Evolutionary conservation across 106 monocot species (phyloP), one percentile per base, ranked within the genome.

Genomic region (Vanilla planifolia): DNA sequence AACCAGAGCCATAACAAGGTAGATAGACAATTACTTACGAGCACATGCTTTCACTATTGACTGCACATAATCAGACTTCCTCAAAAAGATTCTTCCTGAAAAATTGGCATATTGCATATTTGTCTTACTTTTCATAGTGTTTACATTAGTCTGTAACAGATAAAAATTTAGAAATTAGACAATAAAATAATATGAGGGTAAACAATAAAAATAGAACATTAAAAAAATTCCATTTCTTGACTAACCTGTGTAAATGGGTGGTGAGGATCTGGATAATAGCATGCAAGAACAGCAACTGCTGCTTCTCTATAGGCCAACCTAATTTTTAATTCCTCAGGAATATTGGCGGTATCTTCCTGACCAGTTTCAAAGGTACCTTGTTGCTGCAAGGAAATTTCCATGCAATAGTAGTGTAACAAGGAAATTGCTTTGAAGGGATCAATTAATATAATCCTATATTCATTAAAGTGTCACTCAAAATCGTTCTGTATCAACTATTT

Each of bases 361-460:
- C 89, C 85, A 35, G 89, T 90, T 70, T 81, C 81, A 71, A 90
- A 90, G 8, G 89, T 90, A 61, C 89, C 89, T 79, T 90, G 81
- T 90, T 90, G 89, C 89, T 90, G 73, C 55, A 70, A 63, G 69
- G 14, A 76, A 30, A 35, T 57, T 36, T 34, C 19, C 15, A 21
- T 59, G 43, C 22, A 51, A 52, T 35, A 43, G 27, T 25, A 61
- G 17, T 51, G 51, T 26, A 70, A 19, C 30, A 51, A 11, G 10
- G 52, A 14, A 63, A 29, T 21, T 4, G n/a, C n/a, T n/a, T n/a
- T n/a, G n/a, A n/a, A n/a, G n/a, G 22, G 35, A 24, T 72, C 3
- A 29, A 7, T n/a, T 24, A 10, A 19, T 34, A 46, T 48, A 36
- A 71, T 52, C 21, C 27, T 20, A 15, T 17, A 22, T 55, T 55